Evolutionary conservation across 2,329 filamentous ascomycete genomes (phyloP).

Genomic region (Ophiostoma novo-ulmi): DNA sequence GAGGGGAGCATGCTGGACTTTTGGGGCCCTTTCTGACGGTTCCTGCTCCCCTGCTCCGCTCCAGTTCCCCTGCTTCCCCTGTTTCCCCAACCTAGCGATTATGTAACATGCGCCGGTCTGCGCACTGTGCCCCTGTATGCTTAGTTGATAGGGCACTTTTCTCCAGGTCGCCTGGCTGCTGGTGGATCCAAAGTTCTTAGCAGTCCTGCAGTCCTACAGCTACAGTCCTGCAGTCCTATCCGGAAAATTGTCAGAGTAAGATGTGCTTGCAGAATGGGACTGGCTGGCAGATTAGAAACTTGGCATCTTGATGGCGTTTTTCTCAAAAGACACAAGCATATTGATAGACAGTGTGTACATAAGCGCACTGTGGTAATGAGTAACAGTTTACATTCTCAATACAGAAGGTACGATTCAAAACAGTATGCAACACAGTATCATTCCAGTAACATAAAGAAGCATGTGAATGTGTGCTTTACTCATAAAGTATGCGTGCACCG

Average conservation of each 20-base stretch:
- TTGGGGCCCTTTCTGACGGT: background rate
- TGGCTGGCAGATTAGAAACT: background rate
- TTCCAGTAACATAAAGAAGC: background rate
- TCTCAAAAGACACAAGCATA: background rate
- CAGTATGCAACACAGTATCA: background rate
- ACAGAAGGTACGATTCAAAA: background rate
- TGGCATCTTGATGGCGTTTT: background rate
- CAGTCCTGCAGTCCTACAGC: background rate
- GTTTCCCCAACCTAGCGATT: slow-evolving; percentile 9
- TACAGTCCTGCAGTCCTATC: background rate
- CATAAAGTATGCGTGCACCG: background rate
- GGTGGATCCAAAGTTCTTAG: background rate
- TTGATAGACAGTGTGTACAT: background rate
- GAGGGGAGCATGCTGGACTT: background rate
- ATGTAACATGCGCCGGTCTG: background rate
- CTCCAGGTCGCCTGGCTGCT: slow-evolving; percentile 9
- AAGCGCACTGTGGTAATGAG: background rate
- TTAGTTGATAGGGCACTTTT: background rate
- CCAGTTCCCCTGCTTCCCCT: background rate
- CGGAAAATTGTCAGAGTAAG: background rate
- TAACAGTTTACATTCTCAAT: background rate
- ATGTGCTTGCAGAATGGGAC: background rate
- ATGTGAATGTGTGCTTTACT: background rate
- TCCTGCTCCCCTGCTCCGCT: background rate
- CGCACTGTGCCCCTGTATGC: slow-evolving; percentile 1